A percentile compares a stretch with the other conserved stretches of the same genome.
phyloP scores from a whole-genome alignment of 805 yeast species.

The Blastobotrys chiropterorum region DNA sequence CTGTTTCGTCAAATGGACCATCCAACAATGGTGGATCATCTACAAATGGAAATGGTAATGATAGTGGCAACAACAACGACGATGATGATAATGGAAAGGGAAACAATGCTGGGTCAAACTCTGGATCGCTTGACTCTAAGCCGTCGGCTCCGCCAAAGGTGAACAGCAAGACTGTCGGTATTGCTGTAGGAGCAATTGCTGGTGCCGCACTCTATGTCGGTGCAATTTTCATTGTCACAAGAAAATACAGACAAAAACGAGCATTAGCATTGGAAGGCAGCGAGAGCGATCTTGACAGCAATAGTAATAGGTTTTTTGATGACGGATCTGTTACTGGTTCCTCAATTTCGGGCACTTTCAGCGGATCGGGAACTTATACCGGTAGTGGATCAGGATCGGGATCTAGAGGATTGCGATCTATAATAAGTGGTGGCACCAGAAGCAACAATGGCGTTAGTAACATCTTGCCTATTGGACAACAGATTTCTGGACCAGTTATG shows the following conservation, averaged over 20 bases:
- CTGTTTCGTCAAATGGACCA: slow-evolving; percentile 21
- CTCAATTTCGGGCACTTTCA: slow-evolving; percentile 6
- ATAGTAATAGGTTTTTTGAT: slow-evolving; percentile 14
- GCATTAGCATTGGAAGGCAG: slow-evolving; percentile 15
- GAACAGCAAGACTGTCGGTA: slow-evolving; percentile 56
- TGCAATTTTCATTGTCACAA: slow-evolving; percentile 49
- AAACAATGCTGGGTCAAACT: background rate
- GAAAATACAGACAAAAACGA: slow-evolving; percentile 36
- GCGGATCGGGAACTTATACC: slow-evolving; percentile 7
- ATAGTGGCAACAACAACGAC: slow-evolving; percentile 2
- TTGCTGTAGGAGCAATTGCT: slow-evolving; percentile 74
- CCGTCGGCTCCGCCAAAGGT: slow-evolving; percentile 25
- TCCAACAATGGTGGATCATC: slow-evolving; percentile 6
- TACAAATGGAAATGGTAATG: background rate
- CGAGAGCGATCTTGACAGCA: background rate
- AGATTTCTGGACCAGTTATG: slow-evolving; percentile 35
- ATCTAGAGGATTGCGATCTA: no score
- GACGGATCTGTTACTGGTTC: slow-evolving; percentile 22
- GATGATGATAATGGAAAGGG: slow-evolving; percentile 13
- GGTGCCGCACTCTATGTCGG: slow-evolving; percentile 67
- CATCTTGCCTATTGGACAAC: slow-evolving; percentile 24
- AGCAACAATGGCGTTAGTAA: slow-evolving; percentile 14
- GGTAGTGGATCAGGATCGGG: no score
- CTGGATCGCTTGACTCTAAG: slow-evolving; percentile 31
- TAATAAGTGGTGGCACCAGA: no score